Conservation (phyloP, 2,329 filamentous ascomycete genomes). For the Phyllosticta citrichinensis region DNA sequence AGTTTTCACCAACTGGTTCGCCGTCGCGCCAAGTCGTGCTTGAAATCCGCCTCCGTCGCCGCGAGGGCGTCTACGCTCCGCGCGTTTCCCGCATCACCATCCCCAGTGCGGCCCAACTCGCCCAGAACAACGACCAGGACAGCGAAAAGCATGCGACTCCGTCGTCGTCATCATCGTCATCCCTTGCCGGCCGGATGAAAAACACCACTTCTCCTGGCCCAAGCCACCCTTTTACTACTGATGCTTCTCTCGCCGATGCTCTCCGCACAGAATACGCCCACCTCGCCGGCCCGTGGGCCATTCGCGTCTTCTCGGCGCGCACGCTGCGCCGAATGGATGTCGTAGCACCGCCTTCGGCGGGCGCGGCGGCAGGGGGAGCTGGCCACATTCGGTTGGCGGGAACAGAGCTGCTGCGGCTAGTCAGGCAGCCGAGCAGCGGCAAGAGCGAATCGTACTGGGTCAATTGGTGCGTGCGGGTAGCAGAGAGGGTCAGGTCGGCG, state of each 20-base stretch:
- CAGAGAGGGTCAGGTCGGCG: not conserved
- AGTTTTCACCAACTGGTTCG: not conserved
- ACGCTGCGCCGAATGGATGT: constrained; percentile 4
- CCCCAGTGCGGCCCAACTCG: not conserved
- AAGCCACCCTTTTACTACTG: not conserved
- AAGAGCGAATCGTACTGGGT: not conserved
- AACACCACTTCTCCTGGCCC: not conserved
- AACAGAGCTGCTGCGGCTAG: not conserved
- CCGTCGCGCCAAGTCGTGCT: not conserved
- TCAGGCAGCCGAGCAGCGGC: not conserved
- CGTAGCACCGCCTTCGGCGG: not conserved
- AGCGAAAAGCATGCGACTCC: not conserved
- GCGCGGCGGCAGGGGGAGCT: not conserved
- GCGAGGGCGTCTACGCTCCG: not conserved
- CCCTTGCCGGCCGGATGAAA: not conserved
- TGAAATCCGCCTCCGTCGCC: constrained; percentile 3
- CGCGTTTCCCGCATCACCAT: constrained; percentile 6
- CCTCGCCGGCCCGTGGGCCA: constrained; percentile 4
- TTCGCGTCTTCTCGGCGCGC: constrained; percentile 9
- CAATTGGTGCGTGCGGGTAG: not conserved
- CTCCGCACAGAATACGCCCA: constrained; percentile 6
- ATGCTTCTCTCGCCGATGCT: constrained; percentile 3
- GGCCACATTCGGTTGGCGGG: not conserved
- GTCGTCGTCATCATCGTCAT: not conserved
- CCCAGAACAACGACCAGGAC: not conserved